Evolutionary conservation across 1,139 yeast genomes (phyloP).

Genomic region (Taphrina deformans): DNA sequence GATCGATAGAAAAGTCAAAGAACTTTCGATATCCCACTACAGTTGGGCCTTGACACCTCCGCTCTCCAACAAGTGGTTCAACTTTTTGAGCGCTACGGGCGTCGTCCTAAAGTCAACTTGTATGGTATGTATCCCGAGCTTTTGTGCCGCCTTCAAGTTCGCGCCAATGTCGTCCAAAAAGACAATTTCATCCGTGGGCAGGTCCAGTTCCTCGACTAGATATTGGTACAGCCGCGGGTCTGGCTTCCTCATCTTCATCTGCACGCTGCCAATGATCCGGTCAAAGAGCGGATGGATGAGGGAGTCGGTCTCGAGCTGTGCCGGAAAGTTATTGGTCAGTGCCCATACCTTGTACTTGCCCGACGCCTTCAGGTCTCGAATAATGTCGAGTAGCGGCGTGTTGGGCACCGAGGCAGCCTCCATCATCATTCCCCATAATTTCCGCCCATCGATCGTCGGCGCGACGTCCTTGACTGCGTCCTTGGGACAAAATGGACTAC

Average conservation of each 20-base stretch:
- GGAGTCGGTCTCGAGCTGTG: slow-evolving; percentile 8
- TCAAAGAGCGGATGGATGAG: slow-evolving; percentile 23
- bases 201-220: slow-evolving; percentile 11
- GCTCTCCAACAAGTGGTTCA: slow-evolving; percentile 8
- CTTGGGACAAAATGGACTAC: slow-evolving; percentile 5
- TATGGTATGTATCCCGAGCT: slow-evolving; percentile 25
- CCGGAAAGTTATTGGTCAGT: slow-evolving; percentile 29
- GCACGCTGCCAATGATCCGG: slow-evolving; percentile 28
- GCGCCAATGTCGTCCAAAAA: slow-evolving; percentile 21
- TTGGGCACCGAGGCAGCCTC: slow-evolving; percentile 20
- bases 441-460: slow-evolving; percentile 19
- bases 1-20: background rate
- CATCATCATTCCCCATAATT: slow-evolving; percentile 17
- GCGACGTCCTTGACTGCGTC: slow-evolving; percentile 1
- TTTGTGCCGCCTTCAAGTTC: slow-evolving; percentile 22
- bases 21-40: background rate
- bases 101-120: slow-evolving; percentile 30
- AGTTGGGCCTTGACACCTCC: slow-evolving; percentile 15
- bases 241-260: slow-evolving; percentile 28
- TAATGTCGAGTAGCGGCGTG: background rate
- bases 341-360: slow-evolving; percentile 33
- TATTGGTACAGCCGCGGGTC: slow-evolving; percentile 17
- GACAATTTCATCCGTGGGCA: slow-evolving; percentile 26
- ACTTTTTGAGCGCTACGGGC: slow-evolving; percentile 19
- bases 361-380: slow-evolving; percentile 4